Evolutionary conservation across 768 basidiomycete species (phyloP), one percentile per base, ranked within the genome.

Genomic region (Boletus huronensis): DNA sequence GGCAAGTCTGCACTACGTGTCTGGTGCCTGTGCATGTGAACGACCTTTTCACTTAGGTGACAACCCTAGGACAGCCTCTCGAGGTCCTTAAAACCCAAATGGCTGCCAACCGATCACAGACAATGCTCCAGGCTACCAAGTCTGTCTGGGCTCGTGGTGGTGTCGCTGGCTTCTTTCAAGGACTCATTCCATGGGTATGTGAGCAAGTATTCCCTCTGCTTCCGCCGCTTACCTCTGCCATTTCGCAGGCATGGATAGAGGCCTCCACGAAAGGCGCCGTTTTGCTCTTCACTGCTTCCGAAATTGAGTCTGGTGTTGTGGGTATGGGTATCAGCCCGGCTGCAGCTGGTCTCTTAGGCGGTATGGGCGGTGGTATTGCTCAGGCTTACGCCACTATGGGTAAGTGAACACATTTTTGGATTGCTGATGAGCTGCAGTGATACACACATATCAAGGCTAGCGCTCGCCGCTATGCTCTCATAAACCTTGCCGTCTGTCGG

Each of bases 331-430:
- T 95, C 55, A 88, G 79, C 64, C 87, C 93, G 29, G 93, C 86
- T 25, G 77, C 79, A 41, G 89, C 90, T 53, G 97, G 97, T 62
- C 79, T 98, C 61, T 73, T 98, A 48, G 97, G 97, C 59, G 97
- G 97, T 59, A 98, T 98, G 90, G 88, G 90, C 13, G 97, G 97
- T 67, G 97, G 97, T 79, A 75, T 98, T 62, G 92, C 89, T 39
- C 97, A 99, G 75, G 96, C 97, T 28, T 99, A 99, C 69, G 95
- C 94, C 57, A 98, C 97, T n/a, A 98, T 99, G 95, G 97, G 97
- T 95, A 67, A 70, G 88, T 80, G 28, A 58, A 55, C 8, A 31
- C 36, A 42, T 43, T 43, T 35, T 46, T 26, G 17, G 39, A 34
- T 44, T 48, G 48, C 50, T 11, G 25, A 47, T 43, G 46, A 46